These are phyloP conservation scores for Globisporangium cystogenes DNA, from an alignment of 352 stramenopile genomes.

Conservation along the genomic window DNA sequence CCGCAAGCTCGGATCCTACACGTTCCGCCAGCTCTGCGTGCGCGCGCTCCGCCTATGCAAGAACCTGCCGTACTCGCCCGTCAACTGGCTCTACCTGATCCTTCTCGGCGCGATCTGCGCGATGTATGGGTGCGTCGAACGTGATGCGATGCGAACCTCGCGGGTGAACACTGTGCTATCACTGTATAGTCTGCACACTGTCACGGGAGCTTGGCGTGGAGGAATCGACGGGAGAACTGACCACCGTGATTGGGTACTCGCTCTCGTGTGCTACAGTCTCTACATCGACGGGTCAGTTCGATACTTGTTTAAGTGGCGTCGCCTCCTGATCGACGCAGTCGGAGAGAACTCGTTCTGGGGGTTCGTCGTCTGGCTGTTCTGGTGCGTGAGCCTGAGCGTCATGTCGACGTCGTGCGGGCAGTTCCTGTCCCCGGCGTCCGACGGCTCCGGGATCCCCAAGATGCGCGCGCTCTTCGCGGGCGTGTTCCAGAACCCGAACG, in stretches of 20 bases:
- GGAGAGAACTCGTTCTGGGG: conserved; percentile 50
- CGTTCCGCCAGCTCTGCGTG: conserved; percentile 50
- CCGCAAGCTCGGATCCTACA: conserved; percentile 37
- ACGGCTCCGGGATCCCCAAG: conserved; percentile 71
- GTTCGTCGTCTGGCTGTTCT: conserved; percentile 65
- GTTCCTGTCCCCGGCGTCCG: conserved; percentile 55
- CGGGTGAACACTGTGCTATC: too few species aligned
- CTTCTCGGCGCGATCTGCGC: conserved; percentile 52
- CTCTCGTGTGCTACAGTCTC: conserved; percentile 25
- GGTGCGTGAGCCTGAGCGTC: conserved; percentile 45
- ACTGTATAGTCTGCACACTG: too few species aligned
- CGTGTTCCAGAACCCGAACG: conserved; percentile 65
- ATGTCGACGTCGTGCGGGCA: conserved; percentile 54
- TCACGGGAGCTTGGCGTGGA: neutral
- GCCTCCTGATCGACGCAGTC: conserved; percentile 45
- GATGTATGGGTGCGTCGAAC: conserved; percentile 57
- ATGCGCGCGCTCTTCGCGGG: conserved; percentile 73
- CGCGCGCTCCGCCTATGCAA: conserved; percentile 58
- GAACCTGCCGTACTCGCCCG: conserved; percentile 74
- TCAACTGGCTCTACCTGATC: conserved; percentile 76
- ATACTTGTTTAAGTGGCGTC: conserved; percentile 55
- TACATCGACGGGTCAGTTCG: conserved; percentile 65
- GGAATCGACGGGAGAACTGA: neutral
- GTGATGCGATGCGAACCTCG: neutral
- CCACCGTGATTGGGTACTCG: neutral